Evolutionary conservation across 495 filamentous ascomycete genomes (phyloP), one percentile per base, ranked within the genome.

Genomic region (Tuber umbilicatum): DNA sequence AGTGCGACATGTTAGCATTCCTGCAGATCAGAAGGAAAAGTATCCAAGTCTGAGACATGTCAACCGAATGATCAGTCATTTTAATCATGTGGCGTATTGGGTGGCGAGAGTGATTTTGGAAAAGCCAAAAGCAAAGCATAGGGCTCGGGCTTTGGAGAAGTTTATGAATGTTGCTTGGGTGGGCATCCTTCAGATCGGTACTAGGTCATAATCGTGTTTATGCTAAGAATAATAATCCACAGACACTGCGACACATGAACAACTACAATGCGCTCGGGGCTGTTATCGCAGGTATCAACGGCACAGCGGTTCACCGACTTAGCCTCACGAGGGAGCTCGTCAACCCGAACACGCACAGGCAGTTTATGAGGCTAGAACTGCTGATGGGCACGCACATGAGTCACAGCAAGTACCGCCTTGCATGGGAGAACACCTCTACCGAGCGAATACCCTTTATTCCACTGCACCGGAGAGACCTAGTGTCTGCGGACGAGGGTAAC

Each of bases 191-290:
- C 17, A 43, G 42, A 71, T 43, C 17, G 31, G 72, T 14, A 31
- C 55, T 1, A 14, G 55, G 14, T 64, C 10, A 64, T 64, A 64
- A 35, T 35, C 31, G 16, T 64, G 31, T 64, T 64, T 50, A 50
- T 70, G 27, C 69, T 81, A 67, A 84, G 45, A 38, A 40, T 50
- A 21, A 40, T 7, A 50, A 71, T 70, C 27, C 45, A 43, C 82
- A 91, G 85, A 92, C 91, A 85, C 86, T 99, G 37, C 92, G 95
- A 60, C 89, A 93, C 78, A 85, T 95, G 75, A 99, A 99, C 84
- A 97, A 99, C 84, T 99, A 99, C 85, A 97, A 98, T 83, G 90
- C 93, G 0, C 87, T 99, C 35, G 95, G 94, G 23, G 95, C 95
- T 27, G 89, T 99, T 6, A 88, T 99, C 73, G 96, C 95, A 10